Evolutionary conservation across 129 eudicot genomes (phyloP).

Genomic region (Solidago caesia): DNA sequence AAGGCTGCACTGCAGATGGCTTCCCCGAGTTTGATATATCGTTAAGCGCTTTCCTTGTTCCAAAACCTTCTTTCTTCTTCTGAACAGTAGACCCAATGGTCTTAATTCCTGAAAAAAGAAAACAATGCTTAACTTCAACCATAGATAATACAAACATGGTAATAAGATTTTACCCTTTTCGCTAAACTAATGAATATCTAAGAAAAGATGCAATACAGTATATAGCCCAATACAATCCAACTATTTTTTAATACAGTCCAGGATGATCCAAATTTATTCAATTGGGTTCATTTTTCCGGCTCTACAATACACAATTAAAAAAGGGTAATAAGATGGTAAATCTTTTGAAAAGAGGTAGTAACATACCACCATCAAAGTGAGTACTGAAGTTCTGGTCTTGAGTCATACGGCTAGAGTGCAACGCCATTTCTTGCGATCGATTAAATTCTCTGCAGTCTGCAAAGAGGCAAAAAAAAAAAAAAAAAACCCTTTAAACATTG

Average conservation of each 20-base stretch:
- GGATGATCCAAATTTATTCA: no score
- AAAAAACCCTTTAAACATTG: neutral
- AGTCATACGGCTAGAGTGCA: slow-evolving; percentile 17
- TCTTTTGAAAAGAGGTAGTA: neutral
- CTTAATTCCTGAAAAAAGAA: slow-evolving; percentile 23
- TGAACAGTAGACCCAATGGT: slow-evolving; percentile 29
- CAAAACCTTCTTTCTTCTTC: slow-evolving; percentile 42
- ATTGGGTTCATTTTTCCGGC: no score
- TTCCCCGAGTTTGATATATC: slow-evolving; percentile 73
- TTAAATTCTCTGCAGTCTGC: neutral
- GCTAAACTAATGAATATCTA: neutral
- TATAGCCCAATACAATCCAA: neutral
- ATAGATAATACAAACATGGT: slow-evolving; percentile 5
- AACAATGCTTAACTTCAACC: slow-evolving; percentile 13
- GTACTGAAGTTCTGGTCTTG: slow-evolving; percentile 22
- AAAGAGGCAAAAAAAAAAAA: neutral
- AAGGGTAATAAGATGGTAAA: neutral
- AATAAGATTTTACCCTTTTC: neutral
- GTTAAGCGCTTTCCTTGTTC: slow-evolving; percentile 68
- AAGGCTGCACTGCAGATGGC: slow-evolving; percentile 47
- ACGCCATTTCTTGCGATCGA: neutral
- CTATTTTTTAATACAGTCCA: no score
- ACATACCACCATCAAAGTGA: slow-evolving; percentile 45
- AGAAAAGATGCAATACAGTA: neutral
- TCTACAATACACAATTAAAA: neutral